Evolutionary conservation across 1,284 basidiomycete genomes (phyloP).

Genomic region (Naganishia albida): DNA sequence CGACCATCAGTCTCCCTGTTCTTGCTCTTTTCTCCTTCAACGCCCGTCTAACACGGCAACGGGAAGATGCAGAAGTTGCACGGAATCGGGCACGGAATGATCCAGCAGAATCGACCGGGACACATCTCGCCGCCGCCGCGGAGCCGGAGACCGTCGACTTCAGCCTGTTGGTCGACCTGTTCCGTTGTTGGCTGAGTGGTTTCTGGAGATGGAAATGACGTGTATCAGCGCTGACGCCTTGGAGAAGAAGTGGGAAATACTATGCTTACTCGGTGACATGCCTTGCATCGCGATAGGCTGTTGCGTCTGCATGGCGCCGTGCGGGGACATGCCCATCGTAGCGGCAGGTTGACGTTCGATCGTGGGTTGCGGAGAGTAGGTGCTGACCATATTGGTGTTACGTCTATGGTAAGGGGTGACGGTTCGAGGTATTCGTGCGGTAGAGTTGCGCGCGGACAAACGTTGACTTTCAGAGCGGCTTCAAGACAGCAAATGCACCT

Average conservation of each 20-base stretch:
- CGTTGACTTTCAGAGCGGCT: too few relatives aligned
- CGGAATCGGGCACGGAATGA: conserved; percentile 34
- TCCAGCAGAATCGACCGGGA: conserved; percentile 32
- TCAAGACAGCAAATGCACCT: too few relatives aligned
- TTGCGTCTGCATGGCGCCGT: conserved; percentile 1
- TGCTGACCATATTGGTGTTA: conserved; percentile 8
- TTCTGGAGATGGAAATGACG: conserved; percentile 2
- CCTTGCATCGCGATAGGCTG: conserved; percentile 18
- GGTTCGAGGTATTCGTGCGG: not conserved
- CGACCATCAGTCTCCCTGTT: not conserved
- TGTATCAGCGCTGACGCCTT: not conserved
- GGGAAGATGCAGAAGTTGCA: conserved; percentile 29
- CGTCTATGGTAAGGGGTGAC: not conserved
- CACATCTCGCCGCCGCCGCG: conserved; percentile 32
- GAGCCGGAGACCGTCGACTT: conserved; percentile 29
- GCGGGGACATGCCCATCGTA: conserved; percentile 1
- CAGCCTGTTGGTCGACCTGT: conserved; percentile 20
- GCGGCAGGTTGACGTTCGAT: conserved; percentile 19
- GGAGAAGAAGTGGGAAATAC: not conserved
- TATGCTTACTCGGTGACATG: conserved; percentile 14
- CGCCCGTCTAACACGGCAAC: conserved; percentile 21
- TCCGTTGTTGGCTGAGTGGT: conserved; percentile 24
- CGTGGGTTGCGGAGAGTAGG: conserved; percentile 15
- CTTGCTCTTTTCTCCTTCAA: not conserved
- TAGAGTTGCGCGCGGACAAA: not conserved